Conservation (phyloP, 129 eudicot genomes). For the Sambucus nigra region DNA sequence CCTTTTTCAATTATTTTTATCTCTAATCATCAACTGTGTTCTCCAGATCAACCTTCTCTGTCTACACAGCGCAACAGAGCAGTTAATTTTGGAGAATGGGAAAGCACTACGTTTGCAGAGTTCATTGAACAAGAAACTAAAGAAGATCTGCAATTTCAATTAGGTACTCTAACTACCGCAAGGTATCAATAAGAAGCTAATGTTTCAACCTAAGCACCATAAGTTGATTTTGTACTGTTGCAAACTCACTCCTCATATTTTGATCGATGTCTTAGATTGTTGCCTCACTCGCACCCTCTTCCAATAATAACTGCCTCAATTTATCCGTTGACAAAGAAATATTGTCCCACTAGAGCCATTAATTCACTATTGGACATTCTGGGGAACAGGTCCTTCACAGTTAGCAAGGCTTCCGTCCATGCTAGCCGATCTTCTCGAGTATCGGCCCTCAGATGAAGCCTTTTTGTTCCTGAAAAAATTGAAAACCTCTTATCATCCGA, state of each 20-base stretch:
- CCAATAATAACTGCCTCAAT: slow-evolving; percentile 58
- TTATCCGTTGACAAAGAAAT: slow-evolving; percentile 75
- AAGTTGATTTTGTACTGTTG: slow-evolving; percentile 72
- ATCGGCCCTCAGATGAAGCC: slow-evolving; percentile 84
- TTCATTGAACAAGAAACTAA: slow-evolving; percentile 6
- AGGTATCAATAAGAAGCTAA: slow-evolving; percentile 64
- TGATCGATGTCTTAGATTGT: slow-evolving; percentile 79
- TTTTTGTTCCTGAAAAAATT: slow-evolving; percentile 84
- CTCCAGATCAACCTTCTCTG: slow-evolving; percentile 96
- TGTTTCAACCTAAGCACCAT: slow-evolving; percentile 79
- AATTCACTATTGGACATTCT: slow-evolving; percentile 80
- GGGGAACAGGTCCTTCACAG: slow-evolving; percentile 94
- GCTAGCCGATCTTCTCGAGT: slow-evolving; percentile 65
- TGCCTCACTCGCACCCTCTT: slow-evolving; percentile 69
- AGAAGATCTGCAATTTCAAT: slow-evolving; percentile 12
- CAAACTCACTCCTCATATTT: slow-evolving; percentile 74
- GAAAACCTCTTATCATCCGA: slow-evolving; percentile 94
- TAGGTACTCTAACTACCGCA: slow-evolving; percentile 90
- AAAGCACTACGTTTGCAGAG: slow-evolving; percentile 3
- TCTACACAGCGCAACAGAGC: slow-evolving; percentile 38
- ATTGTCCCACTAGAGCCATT: slow-evolving; percentile 65
- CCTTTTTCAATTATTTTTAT: slow-evolving; percentile 61
- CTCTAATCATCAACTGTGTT: slow-evolving; percentile 97
- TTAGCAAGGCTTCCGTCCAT: slow-evolving; percentile 94
- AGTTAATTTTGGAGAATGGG: not conserved